Evolutionary conservation across 1,284 basidiomycete genomes (phyloP).

Genomic region (Austroboletus olivaceoglutinosus): DNA sequence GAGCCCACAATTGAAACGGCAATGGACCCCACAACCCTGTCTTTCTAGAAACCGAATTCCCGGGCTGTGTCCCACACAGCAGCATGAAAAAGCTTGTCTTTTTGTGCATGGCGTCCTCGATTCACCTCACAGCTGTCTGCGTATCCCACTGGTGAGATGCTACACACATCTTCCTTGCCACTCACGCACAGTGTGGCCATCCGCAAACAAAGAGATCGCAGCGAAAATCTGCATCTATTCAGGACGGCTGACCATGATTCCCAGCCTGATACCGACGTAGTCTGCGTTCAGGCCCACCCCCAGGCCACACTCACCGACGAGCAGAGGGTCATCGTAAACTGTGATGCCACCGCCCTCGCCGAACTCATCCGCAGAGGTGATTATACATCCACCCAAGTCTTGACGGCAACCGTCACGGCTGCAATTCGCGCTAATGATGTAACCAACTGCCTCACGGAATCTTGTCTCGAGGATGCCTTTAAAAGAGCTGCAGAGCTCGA

Average conservation of each 20-base stretch:
- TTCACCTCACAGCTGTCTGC: not conserved
- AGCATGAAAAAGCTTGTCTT: not conserved
- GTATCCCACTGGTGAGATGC: not conserved
- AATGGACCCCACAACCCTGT: too few relatives aligned
- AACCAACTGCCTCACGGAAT: constrained; percentile 57
- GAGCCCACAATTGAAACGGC: not conserved
- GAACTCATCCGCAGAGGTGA: constrained; percentile 20
- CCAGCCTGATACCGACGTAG: constrained; percentile 1
- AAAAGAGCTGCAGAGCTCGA: constrained; percentile 53
- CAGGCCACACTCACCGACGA: constrained; percentile 25
- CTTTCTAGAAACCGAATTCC: not conserved
- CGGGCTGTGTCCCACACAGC: too few relatives aligned
- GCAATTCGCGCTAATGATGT: constrained; percentile 30
- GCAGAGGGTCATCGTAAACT: constrained; percentile 29
- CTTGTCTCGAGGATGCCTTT: constrained; percentile 53
- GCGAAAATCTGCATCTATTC: constrained; percentile 10
- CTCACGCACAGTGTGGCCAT: constrained; percentile 12
- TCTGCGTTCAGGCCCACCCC: constrained; percentile 28
- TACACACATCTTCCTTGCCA: constrained; percentile 1
- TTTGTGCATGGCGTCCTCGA: not conserved
- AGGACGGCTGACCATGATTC: not conserved
- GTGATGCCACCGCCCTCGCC: constrained; percentile 28
- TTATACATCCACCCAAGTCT: constrained; percentile 27
- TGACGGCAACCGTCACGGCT: constrained; percentile 28
- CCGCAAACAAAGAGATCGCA: constrained; percentile 29